phyloP scores from a whole-genome alignment of 2,329 filamentous ascomycete species.

The Juglanconis juglandina region DNA sequence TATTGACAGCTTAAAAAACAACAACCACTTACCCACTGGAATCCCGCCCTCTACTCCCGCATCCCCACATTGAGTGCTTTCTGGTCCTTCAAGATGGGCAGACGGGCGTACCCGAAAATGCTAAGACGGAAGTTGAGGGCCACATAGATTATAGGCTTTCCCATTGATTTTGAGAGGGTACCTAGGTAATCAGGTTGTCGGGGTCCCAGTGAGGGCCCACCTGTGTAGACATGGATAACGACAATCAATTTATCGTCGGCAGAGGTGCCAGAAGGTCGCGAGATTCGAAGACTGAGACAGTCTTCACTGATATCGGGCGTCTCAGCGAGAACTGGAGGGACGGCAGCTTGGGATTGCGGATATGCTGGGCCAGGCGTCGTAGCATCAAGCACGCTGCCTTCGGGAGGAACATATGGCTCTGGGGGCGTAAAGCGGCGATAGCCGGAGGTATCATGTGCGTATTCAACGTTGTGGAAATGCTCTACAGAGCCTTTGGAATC shows the following conservation, averaged over 20 bases:
- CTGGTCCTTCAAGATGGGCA: slow-evolving; percentile 23
- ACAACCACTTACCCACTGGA: slow-evolving; percentile 23
- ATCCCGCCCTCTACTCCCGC: slow-evolving; percentile 23
- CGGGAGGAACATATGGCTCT: slow-evolving; percentile 21
- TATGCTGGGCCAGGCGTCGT: slow-evolving; percentile 25
- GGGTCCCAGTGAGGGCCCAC: slow-evolving; percentile 26
- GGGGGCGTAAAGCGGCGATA: slow-evolving; percentile 27
- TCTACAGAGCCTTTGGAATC: slow-evolving; percentile 19
- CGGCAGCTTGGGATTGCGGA: slow-evolving; percentile 22
- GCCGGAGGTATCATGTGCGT: slow-evolving; percentile 26
- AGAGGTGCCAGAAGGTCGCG: slow-evolving; percentile 21
- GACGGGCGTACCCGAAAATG: slow-evolving; percentile 30
- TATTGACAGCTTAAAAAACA: no score
- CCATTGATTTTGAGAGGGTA: slow-evolving; percentile 15
- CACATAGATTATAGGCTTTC: slow-evolving; percentile 24
- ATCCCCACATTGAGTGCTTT: slow-evolving; percentile 27
- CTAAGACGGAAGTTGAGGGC: slow-evolving; percentile 26
- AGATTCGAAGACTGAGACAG: slow-evolving; percentile 26
- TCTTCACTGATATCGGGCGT: slow-evolving; percentile 26
- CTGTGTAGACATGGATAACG: slow-evolving; percentile 24
- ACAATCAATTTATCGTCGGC: slow-evolving; percentile 23
- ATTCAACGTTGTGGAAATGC: slow-evolving; percentile 27
- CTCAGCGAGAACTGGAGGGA: slow-evolving; percentile 25
- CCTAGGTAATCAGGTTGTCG: slow-evolving; percentile 17
- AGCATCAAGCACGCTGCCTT: slow-evolving; percentile 24